Base-by-base conservation (phyloP, 176 grass and related monocot species). In the Triticum dicoccoides region DNA sequence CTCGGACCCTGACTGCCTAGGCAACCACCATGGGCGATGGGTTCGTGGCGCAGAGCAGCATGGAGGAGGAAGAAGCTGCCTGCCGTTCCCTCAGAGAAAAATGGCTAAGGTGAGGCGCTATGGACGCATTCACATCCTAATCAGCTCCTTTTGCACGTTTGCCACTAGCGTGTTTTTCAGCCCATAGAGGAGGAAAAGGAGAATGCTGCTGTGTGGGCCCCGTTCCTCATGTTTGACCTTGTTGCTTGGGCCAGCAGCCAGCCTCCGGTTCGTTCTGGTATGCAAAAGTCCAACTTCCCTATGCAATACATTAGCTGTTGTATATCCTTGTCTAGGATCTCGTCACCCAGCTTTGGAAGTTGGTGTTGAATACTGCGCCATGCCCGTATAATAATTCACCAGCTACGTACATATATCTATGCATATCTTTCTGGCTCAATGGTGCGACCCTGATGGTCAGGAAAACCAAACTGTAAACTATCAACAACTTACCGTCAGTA, bases 61-160 rank as follows among this genome's bases (percentile, higher is more conserved):
- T 84, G 84, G 65, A 76, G 49, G 25, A 14, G 58, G 75, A 11
- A 76, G 89, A 77, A 85, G 82, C 61, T 81, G 77, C 29, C 49
- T 66, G 30, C 18, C 51, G 69, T 77, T 70, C 39, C 86, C 70
- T 71, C 8, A 10, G 24, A 44, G 81, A n/a, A 77, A 84, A 61
- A 63, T 80, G 69, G 61, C 81, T 68, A 69, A 85, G 61, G 63
- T 82, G 32, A 77, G 79, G 88, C 81, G 77, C 71, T 76, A 47
- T 86, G 41, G 45, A 51, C 37, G 54, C 18, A 21, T 7, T 0
- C 54, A 32, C 85, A 87, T 87, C 89, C 81, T 80, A 51, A 75
- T 84, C 68, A 18, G 75, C 83, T 91, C 80, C 87, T 72, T 73
- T 76, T 87, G 84, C 89, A 87, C 76, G 89, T 91, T 84, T 84